Evolutionary conservation across 306 rosid species (phyloP).

Genomic region (Nissolia schottii): DNA sequence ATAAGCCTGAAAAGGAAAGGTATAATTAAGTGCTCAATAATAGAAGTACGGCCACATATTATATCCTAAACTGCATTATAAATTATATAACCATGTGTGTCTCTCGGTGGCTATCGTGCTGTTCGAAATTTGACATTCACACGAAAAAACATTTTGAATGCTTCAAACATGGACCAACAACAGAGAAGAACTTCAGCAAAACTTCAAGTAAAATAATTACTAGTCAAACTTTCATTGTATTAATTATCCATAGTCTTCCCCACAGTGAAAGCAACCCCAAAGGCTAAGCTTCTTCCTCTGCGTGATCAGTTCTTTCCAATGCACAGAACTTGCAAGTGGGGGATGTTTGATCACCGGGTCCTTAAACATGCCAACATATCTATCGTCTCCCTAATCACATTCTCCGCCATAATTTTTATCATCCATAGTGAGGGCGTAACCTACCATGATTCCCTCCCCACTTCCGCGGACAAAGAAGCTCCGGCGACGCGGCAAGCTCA

Average conservation of each 20-base stretch:
- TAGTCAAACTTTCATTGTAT: not conserved
- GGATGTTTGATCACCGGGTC: constrained; percentile 28
- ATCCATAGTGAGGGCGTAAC: constrained; percentile 19
- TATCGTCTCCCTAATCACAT: constrained; percentile 29
- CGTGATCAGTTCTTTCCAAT: not conserved
- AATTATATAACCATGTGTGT: not conserved
- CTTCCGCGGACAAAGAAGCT: not conserved
- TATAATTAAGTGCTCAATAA: not conserved
- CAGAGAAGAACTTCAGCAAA: not conserved
- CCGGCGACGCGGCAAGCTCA: constrained; percentile 5
- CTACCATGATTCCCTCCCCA: constrained; percentile 11
- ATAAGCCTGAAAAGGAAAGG: not conserved
- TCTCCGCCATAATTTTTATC: constrained; percentile 39
- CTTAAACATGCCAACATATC: constrained; percentile 28
- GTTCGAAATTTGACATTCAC: constrained; percentile 9
- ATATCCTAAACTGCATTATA: not conserved
- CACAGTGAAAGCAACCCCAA: not conserved
- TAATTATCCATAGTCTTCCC: not conserved
- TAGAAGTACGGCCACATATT: not conserved
- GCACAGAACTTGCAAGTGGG: constrained; percentile 10
- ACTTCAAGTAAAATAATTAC: not conserved
- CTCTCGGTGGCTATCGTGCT: constrained; percentile 24
- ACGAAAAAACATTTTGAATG: constrained; percentile 25
- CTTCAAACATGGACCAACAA: constrained; percentile 16
- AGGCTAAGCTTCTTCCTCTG: not conserved